A percentile compares a stretch with the other conserved stretches of the same genome.
phyloP scores from a whole-genome alignment of 2,329 filamentous ascomycete genomes.

The Aspergillus sp. region DNA sequence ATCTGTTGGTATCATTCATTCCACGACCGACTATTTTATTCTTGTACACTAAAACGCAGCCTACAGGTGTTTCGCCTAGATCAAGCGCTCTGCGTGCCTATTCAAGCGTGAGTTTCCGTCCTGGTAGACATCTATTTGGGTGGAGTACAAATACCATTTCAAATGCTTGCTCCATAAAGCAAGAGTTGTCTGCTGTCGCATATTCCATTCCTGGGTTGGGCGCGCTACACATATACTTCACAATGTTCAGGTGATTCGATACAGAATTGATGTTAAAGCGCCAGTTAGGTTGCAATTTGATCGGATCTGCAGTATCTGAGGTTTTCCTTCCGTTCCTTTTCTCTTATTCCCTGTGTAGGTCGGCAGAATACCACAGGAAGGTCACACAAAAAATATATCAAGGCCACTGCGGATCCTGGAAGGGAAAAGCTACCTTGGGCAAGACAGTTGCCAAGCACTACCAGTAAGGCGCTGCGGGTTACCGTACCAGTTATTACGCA shows the following conservation, averaged over 20 bases:
- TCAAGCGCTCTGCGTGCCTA: constrained; percentile 82
- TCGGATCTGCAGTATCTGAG: background rate
- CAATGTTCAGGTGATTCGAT: background rate
- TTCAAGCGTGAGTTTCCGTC: background rate
- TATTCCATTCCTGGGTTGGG: background rate
- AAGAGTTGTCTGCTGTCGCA: constrained; percentile 45
- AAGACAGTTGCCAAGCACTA: too few relatives aligned
- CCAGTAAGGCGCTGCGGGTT: too few relatives aligned
- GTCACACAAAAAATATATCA: too few relatives aligned
- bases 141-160: constrained; percentile 64
- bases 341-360: too few relatives aligned
- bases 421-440: too few relatives aligned
- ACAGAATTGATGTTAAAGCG: background rate
- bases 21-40: constrained; percentile 79
- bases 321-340: background rate
- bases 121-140: constrained; percentile 1
- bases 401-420: too few relatives aligned
- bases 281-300: background rate
- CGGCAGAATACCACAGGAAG: too few relatives aligned
- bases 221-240: background rate
- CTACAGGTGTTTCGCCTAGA: constrained; percentile 91
- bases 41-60: constrained; percentile 85
- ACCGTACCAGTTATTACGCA: too few relatives aligned
- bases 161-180: constrained; percentile 82
- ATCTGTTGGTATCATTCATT: constrained; percentile 96